Evolutionary conservation across 345 rosid genomes (phyloP).

Genomic region (Salix brachista): DNA sequence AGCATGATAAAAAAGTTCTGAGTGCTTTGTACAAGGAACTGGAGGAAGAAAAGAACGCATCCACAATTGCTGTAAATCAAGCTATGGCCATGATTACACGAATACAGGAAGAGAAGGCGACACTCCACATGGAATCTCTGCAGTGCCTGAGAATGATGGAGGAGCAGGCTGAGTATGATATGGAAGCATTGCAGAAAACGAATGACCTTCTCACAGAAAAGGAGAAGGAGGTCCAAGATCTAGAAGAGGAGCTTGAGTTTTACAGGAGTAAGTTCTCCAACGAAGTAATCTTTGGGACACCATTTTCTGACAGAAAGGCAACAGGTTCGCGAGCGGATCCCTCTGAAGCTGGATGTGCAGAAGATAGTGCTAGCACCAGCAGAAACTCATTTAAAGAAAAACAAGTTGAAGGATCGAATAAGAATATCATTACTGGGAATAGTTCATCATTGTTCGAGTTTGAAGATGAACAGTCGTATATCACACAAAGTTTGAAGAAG

Average conservation of each 20-base stretch:
- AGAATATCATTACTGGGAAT: conserved; percentile 1
- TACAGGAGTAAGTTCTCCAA: conserved; percentile 45
- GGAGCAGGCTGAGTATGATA: conserved; percentile 86
- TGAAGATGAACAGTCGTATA: conserved; percentile 47
- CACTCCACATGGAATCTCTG: conserved; percentile 87
- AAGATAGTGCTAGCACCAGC: conserved; percentile 1
- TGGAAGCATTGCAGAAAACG: conserved; percentile 80
- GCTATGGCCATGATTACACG: conserved; percentile 98
- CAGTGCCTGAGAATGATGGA: conserved; percentile 85
- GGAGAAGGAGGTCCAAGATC: conserved; percentile 82
- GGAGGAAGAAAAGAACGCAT: conserved; percentile 94
- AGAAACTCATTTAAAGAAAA: neutral
- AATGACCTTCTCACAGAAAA: conserved; percentile 73
- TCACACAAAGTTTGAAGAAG: conserved; percentile 39
- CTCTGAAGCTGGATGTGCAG: conserved; percentile 15
- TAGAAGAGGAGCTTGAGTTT: conserved; percentile 73
- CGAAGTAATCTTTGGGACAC: conserved; percentile 23
- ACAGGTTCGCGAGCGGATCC: conserved; percentile 16
- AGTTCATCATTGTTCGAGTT: conserved; percentile 30
- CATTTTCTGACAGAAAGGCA: conserved; percentile 5
- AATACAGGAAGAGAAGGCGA: conserved; percentile 91
- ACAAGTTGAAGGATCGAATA: conserved; percentile 7
- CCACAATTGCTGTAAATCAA: conserved; percentile 82
- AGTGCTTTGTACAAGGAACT: conserved; percentile 63
- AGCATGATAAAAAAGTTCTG: conserved; percentile 63